These are phyloP conservation scores for Clarireedia homoeocarpa DNA, from an alignment of 2,329 filamentous ascomycete genomes.

Conservation along the genomic window DNA sequence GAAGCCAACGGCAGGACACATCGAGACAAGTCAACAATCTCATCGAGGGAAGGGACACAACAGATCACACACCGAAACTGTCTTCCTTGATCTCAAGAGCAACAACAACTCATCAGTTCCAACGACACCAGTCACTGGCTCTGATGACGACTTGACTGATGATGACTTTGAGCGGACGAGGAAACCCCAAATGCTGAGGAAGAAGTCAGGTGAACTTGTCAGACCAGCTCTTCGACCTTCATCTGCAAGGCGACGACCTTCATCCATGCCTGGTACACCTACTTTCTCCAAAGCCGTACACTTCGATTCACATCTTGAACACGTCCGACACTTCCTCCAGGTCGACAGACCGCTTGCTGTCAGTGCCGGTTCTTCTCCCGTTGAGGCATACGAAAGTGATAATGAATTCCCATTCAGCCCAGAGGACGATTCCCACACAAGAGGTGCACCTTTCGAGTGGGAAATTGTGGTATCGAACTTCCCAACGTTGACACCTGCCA, in stretches of 20 bases:
- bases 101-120: constrained; percentile 31
- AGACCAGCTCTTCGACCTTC: constrained; percentile 79
- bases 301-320: constrained; percentile 93
- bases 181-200: constrained; percentile 90
- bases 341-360: constrained; percentile 93
- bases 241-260: constrained; percentile 68
- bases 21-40: constrained; percentile 14
- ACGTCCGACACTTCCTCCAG: constrained; percentile 91
- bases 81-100: constrained; percentile 31
- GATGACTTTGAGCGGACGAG: constrained; percentile 47
- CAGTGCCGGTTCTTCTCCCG: constrained; percentile 86
- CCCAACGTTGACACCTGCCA: constrained; percentile 55
- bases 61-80: constrained; percentile 37
- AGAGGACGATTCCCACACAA: constrained; percentile 35
- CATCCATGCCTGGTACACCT: constrained; percentile 95
- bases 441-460: constrained; percentile 61
- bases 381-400: constrained; percentile 81
- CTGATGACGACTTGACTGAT: constrained; percentile 47
- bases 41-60: constrained; percentile 25
- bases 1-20: constrained; percentile 12
- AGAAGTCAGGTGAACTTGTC: constrained; percentile 96
- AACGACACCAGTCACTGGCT: constrained; percentile 43
- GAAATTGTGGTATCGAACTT: constrained; percentile 83
- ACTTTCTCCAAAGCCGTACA: constrained; percentile 97
- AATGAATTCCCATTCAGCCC: constrained; percentile 74